Evolutionary conservation across 148 eudicot species (phyloP), one percentile per base, ranked within the genome.

Genomic region (Camellia granthamiana): DNA sequence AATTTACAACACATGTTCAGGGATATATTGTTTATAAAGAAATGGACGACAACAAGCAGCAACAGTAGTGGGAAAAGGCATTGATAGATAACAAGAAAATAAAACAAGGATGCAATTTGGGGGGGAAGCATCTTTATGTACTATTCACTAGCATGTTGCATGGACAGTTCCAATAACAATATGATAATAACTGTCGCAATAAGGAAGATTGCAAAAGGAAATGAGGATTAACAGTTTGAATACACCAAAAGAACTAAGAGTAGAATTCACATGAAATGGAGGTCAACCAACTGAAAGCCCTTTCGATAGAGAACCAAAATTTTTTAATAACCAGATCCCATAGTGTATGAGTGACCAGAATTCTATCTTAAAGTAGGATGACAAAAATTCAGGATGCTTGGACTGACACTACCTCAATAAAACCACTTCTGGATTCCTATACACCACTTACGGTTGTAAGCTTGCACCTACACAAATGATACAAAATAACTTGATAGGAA

Each of bases 401-500:
- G 62, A 74, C 56, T 59, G 59, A 55, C 44, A n/a, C 72, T 3
- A 16, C 10, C 54, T 44, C 23, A 54, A 42, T 52, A 69, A 78
- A 78, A 66, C 42, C 62, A 54, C 6, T 30, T 18, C 5, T 69
- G 75, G 75, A 9, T 12, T 18, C 58, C 75, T 19, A 51, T 42
- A 63, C 49, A 61, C 4, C 52, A 4, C 44, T 72, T 65, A 65
- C 11, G 55, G 41, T 51, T 3, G 23, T 12, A 56, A 19, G 2
- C 2, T 60, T 12, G 9, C 61, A 49, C 10, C 55, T 21, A 66
- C n/a, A 78, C 10, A 78, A 60, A 46, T 23, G 23, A 56, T 49
- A 59, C 18, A 76, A 49, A 62, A 69, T 51, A 41, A 69, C 62
- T 38, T 23, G 67, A 46, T 43, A 70, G n/a, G 77, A 67, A 59